A percentile compares a stretch with the other conserved stretches of the same genome.
These are phyloP conservation scores for Pisolithus tinctorius DNA, from an alignment of 768 basidiomycete species.

Conservation along the genomic window DNA sequence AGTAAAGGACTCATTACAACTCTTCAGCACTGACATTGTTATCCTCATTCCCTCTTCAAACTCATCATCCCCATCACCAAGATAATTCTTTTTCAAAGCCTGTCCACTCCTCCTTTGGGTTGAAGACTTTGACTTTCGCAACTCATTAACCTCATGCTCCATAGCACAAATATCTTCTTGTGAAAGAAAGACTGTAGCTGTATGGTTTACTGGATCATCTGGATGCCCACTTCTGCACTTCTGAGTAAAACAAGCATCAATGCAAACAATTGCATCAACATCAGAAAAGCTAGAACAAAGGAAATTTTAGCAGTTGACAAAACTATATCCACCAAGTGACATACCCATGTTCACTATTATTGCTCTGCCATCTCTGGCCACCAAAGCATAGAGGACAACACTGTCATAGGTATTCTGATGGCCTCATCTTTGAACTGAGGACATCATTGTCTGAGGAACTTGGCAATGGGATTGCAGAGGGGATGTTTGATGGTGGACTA, in stretches of 20 bases:
- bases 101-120: neutral
- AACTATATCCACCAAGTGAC: neutral
- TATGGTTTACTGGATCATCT: slow-evolving; percentile 9
- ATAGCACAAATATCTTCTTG: neutral
- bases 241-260: slow-evolving; percentile 31
- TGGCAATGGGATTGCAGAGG: neutral
- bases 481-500: no score
- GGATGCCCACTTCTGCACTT: slow-evolving; percentile 15
- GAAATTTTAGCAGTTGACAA: neutral
- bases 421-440: neutral
- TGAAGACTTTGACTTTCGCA: neutral
- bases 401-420: slow-evolving; percentile 14
- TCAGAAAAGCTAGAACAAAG: slow-evolving; percentile 4
- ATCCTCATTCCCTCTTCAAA: slow-evolving; percentile 12
- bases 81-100: neutral
- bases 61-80: no score
- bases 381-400: slow-evolving; percentile 26
- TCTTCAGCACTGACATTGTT: slow-evolving; percentile 25
- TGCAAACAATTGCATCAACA: slow-evolving; percentile 23
- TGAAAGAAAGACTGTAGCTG: slow-evolving; percentile 14
- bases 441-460: neutral
- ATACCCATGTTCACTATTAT: neutral
- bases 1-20: slow-evolving; percentile 14
- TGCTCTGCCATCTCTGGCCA: neutral
- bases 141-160: neutral